Base-by-base conservation (phyloP, 2,329 filamentous ascomycete species). In the Xylaria sp. region DNA sequence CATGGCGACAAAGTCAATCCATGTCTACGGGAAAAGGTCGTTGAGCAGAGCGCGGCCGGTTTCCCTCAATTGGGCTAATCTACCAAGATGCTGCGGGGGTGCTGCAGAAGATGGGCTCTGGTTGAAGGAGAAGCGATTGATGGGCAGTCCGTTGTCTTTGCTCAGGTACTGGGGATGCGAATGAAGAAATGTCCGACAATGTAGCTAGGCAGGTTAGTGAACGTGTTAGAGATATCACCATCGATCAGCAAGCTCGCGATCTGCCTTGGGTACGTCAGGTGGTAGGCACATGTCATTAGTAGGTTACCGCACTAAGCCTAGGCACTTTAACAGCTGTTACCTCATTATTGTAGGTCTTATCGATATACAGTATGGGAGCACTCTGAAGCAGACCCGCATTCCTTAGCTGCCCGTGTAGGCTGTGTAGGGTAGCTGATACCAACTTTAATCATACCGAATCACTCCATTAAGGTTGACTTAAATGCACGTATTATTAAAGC, bases 1-100 rank as follows among this genome's bases (percentile, higher is more conserved):
- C 96, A 99, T 99, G 66, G 77, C 79, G 74, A 66, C 68, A 70
- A 72, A 69, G 70, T 74, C 73, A 75, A 75, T 75, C 67, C 75
- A 77, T 74, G 71, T 69, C 74, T 73, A 75, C 70, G 44, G 71
- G 28, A 50, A 48, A 23, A 58, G 23, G 44, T 48, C 6, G 54
- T 44, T 34, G 59, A 54, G 44, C 18, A 56, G 52, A 54, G 39
- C 5, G 13, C 44, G 4, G 48, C 31, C n/a, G 58, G 18, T 34
- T 10, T 59, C 54, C 50, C 31, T 56, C 46, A 15, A n/a, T 18
- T 39, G 6, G 39, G 37, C 28, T 52, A 59, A 20, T 51, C 34
- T 28, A 48, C 58, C 57, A 52, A 28, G 31, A 46, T 18, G 18
- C 41, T 37, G 63, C 28, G 39, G 61, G 46, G 23, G 23, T 20